These are phyloP conservation scores for Aspergillus hancockii DNA, from an alignment of 495 filamentous ascomycete species.

Conservation along the genomic window DNA sequence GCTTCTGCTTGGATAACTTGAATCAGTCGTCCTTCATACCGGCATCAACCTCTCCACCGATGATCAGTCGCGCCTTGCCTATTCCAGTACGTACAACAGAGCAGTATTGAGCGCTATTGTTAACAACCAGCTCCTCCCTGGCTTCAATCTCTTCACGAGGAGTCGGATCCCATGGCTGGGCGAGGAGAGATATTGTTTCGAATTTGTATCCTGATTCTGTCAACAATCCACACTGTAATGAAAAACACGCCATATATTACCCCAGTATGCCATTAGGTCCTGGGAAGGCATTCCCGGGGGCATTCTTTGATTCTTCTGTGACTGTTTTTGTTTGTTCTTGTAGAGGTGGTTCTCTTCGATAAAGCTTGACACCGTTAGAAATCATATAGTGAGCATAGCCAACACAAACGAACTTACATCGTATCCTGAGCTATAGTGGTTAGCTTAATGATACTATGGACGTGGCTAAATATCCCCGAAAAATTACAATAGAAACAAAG, in stretches of 20 bases:
- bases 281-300: slow-evolving; percentile 59
- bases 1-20: neutral
- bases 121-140: slow-evolving; percentile 69
- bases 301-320: slow-evolving; percentile 52
- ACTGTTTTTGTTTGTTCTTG: slow-evolving; percentile 56
- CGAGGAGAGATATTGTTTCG: slow-evolving; percentile 78
- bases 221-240: slow-evolving; percentile 8
- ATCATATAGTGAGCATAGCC: neutral
- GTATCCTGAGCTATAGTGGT: slow-evolving; percentile 57
- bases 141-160: slow-evolving; percentile 74
- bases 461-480: slow-evolving; percentile 4
- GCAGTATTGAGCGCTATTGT: slow-evolving; percentile 90
- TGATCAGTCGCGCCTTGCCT: slow-evolving; percentile 65
- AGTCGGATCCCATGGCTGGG: slow-evolving; percentile 68
- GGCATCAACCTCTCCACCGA: slow-evolving; percentile 96
- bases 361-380: slow-evolving; percentile 58
- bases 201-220: slow-evolving; percentile 83
- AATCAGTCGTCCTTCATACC: slow-evolving; percentile 46
- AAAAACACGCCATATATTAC: slow-evolving; percentile 27
- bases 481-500: neutral
- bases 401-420: slow-evolving; percentile 58
- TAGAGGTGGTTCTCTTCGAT: slow-evolving; percentile 86
- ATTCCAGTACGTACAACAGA: slow-evolving; percentile 87
- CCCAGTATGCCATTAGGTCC: slow-evolving; percentile 67
- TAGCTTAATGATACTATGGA: slow-evolving; percentile 11